Conservation (phyloP, 129 eudicot genomes). For the Pittosporum tobira region DNA sequence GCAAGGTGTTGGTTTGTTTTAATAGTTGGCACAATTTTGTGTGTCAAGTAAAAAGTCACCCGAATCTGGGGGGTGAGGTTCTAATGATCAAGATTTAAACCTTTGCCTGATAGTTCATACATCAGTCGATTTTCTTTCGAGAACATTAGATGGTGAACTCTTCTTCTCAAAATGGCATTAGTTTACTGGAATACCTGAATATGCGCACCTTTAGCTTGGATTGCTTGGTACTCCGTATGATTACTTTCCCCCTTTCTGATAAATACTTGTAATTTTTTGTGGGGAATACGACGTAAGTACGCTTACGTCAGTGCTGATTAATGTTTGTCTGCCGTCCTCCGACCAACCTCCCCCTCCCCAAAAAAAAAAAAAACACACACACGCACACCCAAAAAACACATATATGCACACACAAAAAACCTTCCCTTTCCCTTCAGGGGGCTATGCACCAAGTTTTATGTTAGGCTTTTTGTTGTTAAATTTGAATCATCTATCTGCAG, state of each 20-base stretch:
- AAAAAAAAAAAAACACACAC: too few species aligned
- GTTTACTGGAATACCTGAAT: not conserved
- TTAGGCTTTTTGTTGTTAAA: not conserved
- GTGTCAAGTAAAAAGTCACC: too few species aligned
- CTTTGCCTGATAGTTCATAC: too few species aligned
- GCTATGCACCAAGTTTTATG: not conserved
- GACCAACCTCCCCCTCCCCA: not conserved
- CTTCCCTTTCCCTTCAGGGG: not conserved
- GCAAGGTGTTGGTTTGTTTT: too few species aligned
- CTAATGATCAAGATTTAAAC: too few species aligned
- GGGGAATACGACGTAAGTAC: not conserved
- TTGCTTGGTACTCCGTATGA: not conserved
- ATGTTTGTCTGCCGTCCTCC: not conserved
- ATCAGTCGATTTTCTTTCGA: not conserved
- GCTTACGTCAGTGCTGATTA: not conserved
- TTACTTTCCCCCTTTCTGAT: not conserved
- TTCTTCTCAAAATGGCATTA: not conserved
- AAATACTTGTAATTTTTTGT: not conserved
- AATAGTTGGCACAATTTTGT: too few species aligned
- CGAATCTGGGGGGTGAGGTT: too few species aligned
- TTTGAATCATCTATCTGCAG: slow-evolving; percentile 24
- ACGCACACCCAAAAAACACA: too few species aligned
- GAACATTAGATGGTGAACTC: not conserved
- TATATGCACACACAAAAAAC: too few species aligned
- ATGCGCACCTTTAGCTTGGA: not conserved